phyloP scores from a whole-genome alignment of 2,329 filamentous ascomycete species.

The Trichoderma aggressivum region DNA sequence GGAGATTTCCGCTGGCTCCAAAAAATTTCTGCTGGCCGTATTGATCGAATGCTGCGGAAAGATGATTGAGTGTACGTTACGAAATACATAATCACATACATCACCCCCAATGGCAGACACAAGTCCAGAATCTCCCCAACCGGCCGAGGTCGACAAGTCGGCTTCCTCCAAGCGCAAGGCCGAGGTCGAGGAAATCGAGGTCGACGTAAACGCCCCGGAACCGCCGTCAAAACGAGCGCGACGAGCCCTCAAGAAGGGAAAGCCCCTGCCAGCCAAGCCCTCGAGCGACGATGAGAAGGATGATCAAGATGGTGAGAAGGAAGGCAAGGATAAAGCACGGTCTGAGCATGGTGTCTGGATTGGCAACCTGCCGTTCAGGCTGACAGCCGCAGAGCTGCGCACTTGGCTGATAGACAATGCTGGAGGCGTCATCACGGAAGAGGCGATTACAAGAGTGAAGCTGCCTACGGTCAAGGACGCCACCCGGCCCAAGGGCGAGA shows the following conservation, averaged over 20 bases:
- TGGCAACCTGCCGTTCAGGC: slow-evolving; percentile 85
- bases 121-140: slow-evolving; percentile 13
- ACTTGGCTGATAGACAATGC: slow-evolving; percentile 75
- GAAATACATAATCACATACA: not conserved
- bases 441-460: slow-evolving; percentile 79
- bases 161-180: slow-evolving; percentile 63
- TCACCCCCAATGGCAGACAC: slow-evolving; percentile 19
- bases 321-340: slow-evolving; percentile 51
- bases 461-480: slow-evolving; percentile 63
- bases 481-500: slow-evolving; percentile 32
- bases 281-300: slow-evolving; percentile 36
- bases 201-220: slow-evolving; percentile 85
- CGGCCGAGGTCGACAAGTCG: slow-evolving; percentile 18
- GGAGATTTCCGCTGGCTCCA: not conserved
- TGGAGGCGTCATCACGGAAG: slow-evolving; percentile 61
- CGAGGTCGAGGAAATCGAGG: slow-evolving; percentile 71
- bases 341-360: slow-evolving; percentile 91
- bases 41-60: not conserved
- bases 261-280: slow-evolving; percentile 48
- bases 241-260: slow-evolving; percentile 83
- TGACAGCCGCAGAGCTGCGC: slow-evolving; percentile 70
- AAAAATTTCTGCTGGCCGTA: slow-evolving; percentile 15
- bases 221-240: slow-evolving; percentile 92
- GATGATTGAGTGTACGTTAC: not conserved
- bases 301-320: slow-evolving; percentile 37